phyloP scores from a whole-genome alignment of 2,329 filamentous ascomycete genomes.

The Dactylellina leptospora region DNA sequence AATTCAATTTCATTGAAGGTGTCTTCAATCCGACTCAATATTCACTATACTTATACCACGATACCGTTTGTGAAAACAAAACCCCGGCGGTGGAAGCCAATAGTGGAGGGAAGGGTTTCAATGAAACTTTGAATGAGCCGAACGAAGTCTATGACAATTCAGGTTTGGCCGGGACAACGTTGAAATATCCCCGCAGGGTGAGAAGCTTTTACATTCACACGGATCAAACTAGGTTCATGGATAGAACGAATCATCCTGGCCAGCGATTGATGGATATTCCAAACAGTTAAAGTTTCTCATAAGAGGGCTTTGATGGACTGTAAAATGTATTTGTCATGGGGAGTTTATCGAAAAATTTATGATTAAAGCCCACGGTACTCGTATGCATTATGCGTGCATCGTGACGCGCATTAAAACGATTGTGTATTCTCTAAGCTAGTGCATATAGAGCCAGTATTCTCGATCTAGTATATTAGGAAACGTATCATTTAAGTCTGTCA shows the following conservation, averaged over 20 bases:
- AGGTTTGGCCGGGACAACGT: constrained; percentile 9
- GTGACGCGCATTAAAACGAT: too few species aligned
- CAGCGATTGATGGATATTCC: constrained; percentile 20
- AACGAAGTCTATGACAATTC: constrained; percentile 30
- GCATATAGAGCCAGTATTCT: too few species aligned
- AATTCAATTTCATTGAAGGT: constrained; percentile 37
- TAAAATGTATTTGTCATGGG: too few species aligned
- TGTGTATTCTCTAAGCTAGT: too few species aligned
- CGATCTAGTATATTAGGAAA: too few species aligned
- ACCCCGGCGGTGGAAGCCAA: not conserved
- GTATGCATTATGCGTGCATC: too few species aligned
- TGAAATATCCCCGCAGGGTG: constrained; percentile 26
- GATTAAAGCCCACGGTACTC: too few species aligned
- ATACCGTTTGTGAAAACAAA: constrained; percentile 28
- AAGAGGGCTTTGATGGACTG: too few species aligned
- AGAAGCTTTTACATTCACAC: constrained; percentile 41
- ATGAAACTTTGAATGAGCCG: constrained; percentile 1
- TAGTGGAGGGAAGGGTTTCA: not conserved
- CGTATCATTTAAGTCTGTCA: too few species aligned
- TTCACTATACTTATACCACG: constrained; percentile 30
- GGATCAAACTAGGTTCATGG: constrained; percentile 17
- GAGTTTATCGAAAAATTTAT: too few species aligned
- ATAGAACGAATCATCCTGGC: not conserved
- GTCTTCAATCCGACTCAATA: constrained; percentile 21
- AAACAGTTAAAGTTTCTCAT: too few species aligned